Base-by-base conservation (phyloP, 169 alveolate species). In the Eimeria maxima region DNA sequence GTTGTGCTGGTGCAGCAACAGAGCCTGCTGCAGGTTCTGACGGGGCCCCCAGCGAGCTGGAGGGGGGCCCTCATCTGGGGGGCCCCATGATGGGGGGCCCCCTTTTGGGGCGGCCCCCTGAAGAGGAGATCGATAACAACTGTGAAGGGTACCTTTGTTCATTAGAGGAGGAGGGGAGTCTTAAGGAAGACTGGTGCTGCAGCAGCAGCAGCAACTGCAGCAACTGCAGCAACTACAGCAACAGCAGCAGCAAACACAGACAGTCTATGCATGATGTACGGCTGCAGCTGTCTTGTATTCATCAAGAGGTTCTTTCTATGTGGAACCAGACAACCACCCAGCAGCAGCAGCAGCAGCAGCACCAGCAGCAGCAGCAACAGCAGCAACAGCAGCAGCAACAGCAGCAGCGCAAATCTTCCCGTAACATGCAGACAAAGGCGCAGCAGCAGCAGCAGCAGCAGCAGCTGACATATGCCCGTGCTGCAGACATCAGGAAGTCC, bases 251-350 rank as follows among this genome's bases (percentile, higher is more conserved):
- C 47, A 74, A 44, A 27, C 53, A 74, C 53, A 74, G 50, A 33
- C 86, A 74, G 18, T 74, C 86, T 4, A 74, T 74, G 86, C 86
- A 74, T n/a, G 86, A 74, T 16, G 86, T 74, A 22, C 45, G 86
- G 42, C 86, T 74, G 86, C 86, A 74, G 86, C 86, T 74, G 53
- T 74, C 86, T 33, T 74, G 86, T 44, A 27, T 74, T 24, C 86
- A 74, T 50, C 86, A 74, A 44, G 50, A 74, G 47, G 86, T 74
- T 22, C 86, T 74, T 16, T 74, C 86, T 4, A 74, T 74, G 86
- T 74, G 86, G 86, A 44, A 74, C 16, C 86, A 74, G 29, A 50
- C 57, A 11, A 7, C 18, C 11, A 11, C 57, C 18, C 57, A 50
- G 57, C 57, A 50, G 57, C 57, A 50, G 57, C 57, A 50, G 57